Conservation (phyloP, 805 yeast genomes). For the Nadsonia fulvescens region DNA sequence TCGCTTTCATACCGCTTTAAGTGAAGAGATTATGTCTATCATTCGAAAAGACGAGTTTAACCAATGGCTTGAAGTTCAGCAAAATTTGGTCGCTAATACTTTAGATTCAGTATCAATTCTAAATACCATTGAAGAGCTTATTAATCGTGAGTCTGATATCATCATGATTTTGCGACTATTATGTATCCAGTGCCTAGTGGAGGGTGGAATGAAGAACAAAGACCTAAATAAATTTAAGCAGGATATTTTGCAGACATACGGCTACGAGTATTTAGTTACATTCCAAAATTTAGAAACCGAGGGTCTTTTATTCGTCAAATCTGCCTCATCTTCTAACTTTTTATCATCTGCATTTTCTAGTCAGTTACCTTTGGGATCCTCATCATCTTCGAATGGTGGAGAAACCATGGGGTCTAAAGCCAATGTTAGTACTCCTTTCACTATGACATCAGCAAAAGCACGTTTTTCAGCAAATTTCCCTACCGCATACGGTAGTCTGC, state of each 20-base stretch:
- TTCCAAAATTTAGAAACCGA: slow-evolving; percentile 31
- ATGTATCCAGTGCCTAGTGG: slow-evolving; percentile 40
- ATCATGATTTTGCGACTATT: slow-evolving; percentile 33
- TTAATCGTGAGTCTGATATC: slow-evolving; percentile 26
- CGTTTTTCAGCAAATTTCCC: too few relatives aligned
- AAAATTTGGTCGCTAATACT: slow-evolving; percentile 44
- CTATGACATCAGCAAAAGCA: too few relatives aligned
- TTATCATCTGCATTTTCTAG: too few relatives aligned
- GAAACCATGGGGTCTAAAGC: too few relatives aligned
- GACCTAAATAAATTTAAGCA: slow-evolving; percentile 39
- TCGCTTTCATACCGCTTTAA: slow-evolving; percentile 55
- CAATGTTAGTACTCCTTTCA: too few relatives aligned
- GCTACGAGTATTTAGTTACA: slow-evolving; percentile 31
- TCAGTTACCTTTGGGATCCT: too few relatives aligned
- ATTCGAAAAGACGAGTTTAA: slow-evolving; percentile 22
- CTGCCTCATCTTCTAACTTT: slow-evolving; percentile 16
- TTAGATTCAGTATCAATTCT: slow-evolving; percentile 23
- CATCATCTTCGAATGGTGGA: too few relatives aligned
- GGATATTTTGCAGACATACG: slow-evolving; percentile 46
- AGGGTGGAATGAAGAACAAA: slow-evolving; percentile 49
- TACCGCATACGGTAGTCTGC: slow-evolving; percentile 17
- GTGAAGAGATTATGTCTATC: slow-evolving; percentile 39
- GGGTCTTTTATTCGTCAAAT: slow-evolving; percentile 26
- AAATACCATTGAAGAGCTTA: slow-evolving; percentile 29
- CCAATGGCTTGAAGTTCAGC: slow-evolving; percentile 21